Base-by-base conservation (phyloP, 805 yeast genomes). In the Wickerhamiella azyma region DNA sequence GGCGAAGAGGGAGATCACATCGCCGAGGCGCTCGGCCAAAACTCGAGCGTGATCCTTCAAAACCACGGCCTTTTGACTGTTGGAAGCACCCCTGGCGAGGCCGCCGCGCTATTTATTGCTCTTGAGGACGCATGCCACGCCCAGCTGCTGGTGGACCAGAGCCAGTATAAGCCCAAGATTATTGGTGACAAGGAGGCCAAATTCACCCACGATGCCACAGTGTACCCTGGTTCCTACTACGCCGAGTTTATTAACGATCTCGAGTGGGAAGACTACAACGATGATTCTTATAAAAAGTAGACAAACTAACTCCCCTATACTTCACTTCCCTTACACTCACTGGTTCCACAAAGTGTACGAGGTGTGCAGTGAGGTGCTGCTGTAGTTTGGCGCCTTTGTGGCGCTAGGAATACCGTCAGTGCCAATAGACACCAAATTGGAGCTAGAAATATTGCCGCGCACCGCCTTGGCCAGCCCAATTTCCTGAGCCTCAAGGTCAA, bases 61-160 rank as follows among this genome's bases (percentile, higher is more conserved):
- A 81, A 81, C 66, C 89, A 81, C 59, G 88, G 89, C 26, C 67
- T 80, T 29, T 60, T 81, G 53, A 80, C 86, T 1, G 80, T 76
- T 5, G 89, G 88, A 21, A 52, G 62, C 33, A 79, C 84, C 5
- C 78, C 80, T 10, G 86, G 79, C 55, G 86, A 79, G 62, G 86
- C 88, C 9, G 85, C 85, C 2, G 75, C 73, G 57, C 58, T 78
- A 48, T 81, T 73, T 62, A 68, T 77, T 1, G 59, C 77, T 43
- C 68, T 79, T 75, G 88, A 81, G 58, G 69, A 72, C 53, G 57
- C 72, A 9, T 81, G 88, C 58, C 72, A 77, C 56, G 72, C 72
- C n/a, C 88, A 81, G 61, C 60, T 81, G 56, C 59, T 73, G 48
- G 81, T 72, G 2, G 85, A 80, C 52, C 67, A 82, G 3, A 72